Evolutionary conservation across 1,139 yeast species (phyloP).

Genomic region (Kluyveromyces sp.): DNA sequence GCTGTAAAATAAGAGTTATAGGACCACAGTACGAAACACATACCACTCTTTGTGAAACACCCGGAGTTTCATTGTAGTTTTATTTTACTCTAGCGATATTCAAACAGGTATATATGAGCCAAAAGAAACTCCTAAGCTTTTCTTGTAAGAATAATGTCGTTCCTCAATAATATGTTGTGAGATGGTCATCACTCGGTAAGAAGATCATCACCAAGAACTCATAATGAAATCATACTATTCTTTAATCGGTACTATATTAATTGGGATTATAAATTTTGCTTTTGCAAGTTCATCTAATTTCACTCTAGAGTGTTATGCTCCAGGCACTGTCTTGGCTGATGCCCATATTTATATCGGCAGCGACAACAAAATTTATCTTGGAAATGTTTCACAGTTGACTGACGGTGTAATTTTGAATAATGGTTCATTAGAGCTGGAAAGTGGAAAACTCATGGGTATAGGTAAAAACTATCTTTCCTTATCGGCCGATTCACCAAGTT

Average conservation of each 20-base stretch:
- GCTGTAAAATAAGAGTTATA: not conserved
- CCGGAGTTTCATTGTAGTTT: no score
- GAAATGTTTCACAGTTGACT: not conserved
- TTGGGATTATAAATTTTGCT: not conserved
- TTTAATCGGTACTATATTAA: not conserved
- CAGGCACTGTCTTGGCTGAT: constrained; percentile 1
- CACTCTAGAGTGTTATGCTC: constrained; percentile 1
- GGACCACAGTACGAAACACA: not conserved
- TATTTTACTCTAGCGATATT: no score
- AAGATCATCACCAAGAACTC: not conserved
- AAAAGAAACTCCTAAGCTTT: not conserved
- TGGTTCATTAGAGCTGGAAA: constrained; percentile 1
- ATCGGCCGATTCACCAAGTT: not conserved
- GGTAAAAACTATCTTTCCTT: constrained; percentile 2
- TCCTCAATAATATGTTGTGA: not conserved
- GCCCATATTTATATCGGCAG: not conserved
- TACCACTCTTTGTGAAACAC: no score
- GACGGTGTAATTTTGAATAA: not conserved
- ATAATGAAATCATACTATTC: not conserved
- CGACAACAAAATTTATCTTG: not conserved
- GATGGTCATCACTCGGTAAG: not conserved
- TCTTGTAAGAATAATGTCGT: not conserved
- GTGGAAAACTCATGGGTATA: not conserved
- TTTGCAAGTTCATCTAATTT: constrained; percentile 1
- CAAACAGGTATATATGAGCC: no score